Evolutionary conservation across 2,329 filamentous ascomycete genomes (phyloP), one percentile per base, ranked within the genome.

Genomic region (Aspergillus chevalieri): DNA sequence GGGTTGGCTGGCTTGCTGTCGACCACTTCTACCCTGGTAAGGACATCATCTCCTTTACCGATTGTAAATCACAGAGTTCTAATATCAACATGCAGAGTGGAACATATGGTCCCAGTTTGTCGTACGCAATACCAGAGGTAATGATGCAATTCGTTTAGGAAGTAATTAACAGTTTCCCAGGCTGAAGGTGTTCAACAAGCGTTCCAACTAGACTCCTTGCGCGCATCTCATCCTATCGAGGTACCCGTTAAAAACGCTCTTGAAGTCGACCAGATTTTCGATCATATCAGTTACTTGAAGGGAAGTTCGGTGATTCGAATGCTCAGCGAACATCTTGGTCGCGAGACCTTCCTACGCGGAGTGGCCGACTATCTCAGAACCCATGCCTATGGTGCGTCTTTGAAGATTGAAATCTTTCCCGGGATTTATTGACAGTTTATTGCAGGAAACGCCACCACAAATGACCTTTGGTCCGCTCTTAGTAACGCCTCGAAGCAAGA

Each of bases 31-130:
- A 97, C 70, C 93, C 93, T 3, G 78, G 78, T 80, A 70, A 55
- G 70, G 19, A 43, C 17, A 6, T 14, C 26, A 44, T 26, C 48
- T 17, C 1, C 9, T 12, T 5, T 26, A 33, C 14, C 7, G 6
- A 41, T 4, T 17, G 41, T 15, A 2, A 24, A 26, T 3, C 41
- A 33, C 19, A 44, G 21, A 39, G 12, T 41, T 19, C 59, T 67
- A 54, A 66, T 49, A 6, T 38, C 36, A 22, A 43, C 34, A 43
- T 50, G 26, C 53, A 80, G 92, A 96, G 58, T 97, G 93, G 92
- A 85, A 97, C 62, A 87, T 97, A 28, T 98, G 93, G 93, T 86
- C 88, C 51, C 91, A 96, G 73, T 98, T 96, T 73, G 89, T 97
- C 62, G 80, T 83, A 78, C 77, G 79, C 74, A 75, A 70, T 69